These are phyloP conservation scores for Primulina huaijiensis DNA, from an alignment of 257 asterid species.

Conservation along the genomic window DNA sequence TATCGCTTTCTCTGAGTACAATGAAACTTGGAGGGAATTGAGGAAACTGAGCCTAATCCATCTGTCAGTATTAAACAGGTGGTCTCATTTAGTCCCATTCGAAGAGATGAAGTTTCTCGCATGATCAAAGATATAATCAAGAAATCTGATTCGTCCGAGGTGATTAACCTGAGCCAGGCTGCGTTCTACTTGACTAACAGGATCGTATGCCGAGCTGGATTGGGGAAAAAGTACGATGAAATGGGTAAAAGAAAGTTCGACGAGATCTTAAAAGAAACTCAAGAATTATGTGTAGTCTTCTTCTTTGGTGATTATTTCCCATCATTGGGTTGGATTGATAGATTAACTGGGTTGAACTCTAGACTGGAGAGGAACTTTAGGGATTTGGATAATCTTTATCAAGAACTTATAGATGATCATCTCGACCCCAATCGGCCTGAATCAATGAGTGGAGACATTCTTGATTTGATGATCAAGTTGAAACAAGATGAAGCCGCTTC, in stretches of 20 bases:
- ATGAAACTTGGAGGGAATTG: not conserved
- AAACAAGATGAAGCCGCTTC: not conserved
- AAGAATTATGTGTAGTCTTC: not conserved
- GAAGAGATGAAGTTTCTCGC: too few species aligned
- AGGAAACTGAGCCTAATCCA: not conserved
- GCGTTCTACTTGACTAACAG: too few species aligned
- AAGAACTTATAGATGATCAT: slow-evolving; percentile 27
- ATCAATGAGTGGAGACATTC: slow-evolving; percentile 20
- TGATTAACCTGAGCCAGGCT: too few species aligned
- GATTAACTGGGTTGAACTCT: slow-evolving; percentile 6
- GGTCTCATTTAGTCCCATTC: too few species aligned
- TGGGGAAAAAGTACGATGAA: too few species aligned
- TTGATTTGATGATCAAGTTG: slow-evolving; percentile 23
- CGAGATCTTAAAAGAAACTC: too few species aligned
- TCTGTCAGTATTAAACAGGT: slow-evolving; percentile 8
- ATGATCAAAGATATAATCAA: too few species aligned
- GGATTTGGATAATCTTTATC: slow-evolving; percentile 17
- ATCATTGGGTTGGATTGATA: slow-evolving; percentile 24
- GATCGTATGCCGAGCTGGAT: too few species aligned
- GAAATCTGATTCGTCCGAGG: too few species aligned
- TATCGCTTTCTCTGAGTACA: not conserved
- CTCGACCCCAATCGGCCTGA: slow-evolving; percentile 8
- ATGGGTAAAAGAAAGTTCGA: too few species aligned
- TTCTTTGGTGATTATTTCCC: slow-evolving; percentile 22
- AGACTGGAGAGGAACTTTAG: slow-evolving; percentile 18